phyloP scores from a whole-genome alignment of 106 monocot genomes.

The Gastrodia elata region DNA sequence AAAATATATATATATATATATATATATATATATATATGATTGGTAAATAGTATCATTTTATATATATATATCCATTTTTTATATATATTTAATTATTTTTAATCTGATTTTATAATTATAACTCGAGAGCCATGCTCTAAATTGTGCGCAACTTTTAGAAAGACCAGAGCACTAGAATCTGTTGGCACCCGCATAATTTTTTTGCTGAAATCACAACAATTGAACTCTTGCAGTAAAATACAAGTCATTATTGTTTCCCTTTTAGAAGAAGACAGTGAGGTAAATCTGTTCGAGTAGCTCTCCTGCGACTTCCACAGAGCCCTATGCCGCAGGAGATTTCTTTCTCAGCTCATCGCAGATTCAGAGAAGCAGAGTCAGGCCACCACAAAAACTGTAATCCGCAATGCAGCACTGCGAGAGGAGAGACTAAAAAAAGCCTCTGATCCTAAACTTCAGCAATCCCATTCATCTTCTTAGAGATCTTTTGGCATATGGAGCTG shows the following conservation, averaged over 20 bases:
- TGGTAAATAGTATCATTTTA: too few species aligned
- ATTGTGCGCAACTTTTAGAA: too few species aligned
- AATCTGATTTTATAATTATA: too few species aligned
- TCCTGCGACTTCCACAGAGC: not conserved
- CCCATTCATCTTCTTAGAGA: not conserved
- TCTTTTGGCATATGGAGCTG: not conserved
- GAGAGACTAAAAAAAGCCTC: not conserved
- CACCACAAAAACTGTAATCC: too few species aligned
- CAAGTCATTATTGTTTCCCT: constrained; percentile 2
- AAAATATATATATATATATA: too few species aligned
- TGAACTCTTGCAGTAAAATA: not conserved
- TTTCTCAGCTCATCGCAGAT: not conserved
- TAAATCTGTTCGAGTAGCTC: not conserved
- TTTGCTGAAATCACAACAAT: too few species aligned
- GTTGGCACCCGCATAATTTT: too few species aligned
- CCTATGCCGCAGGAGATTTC: not conserved
- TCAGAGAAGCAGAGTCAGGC: not conserved
- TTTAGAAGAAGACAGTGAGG: constrained; percentile 1
- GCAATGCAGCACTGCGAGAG: not conserved
- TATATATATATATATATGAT: too few species aligned
- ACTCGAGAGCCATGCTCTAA: too few species aligned
- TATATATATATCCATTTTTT: too few species aligned
- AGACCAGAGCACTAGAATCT: too few species aligned
- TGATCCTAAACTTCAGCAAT: not conserved
- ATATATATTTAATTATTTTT: too few species aligned